Conservation (phyloP, 2,329 filamentous ascomycete species). For the Trichoderma guizhouense region DNA sequence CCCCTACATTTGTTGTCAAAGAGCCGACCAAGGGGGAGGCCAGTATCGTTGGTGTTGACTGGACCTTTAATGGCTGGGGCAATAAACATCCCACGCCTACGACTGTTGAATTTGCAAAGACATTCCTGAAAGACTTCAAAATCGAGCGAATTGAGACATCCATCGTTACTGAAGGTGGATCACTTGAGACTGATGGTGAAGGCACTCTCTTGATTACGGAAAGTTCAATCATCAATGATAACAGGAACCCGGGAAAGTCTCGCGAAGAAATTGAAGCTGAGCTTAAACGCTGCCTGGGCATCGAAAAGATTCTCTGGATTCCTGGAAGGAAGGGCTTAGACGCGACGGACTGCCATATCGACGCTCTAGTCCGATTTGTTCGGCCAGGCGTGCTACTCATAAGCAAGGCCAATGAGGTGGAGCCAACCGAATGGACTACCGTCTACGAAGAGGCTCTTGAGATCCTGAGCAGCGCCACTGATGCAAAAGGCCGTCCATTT, state of each 20-base stretch:
- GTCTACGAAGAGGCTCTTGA: conserved; percentile 27
- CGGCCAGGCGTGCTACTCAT: conserved; percentile 25
- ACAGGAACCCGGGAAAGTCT: conserved; percentile 26
- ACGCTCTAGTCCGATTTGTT: conserved; percentile 29
- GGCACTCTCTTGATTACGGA: conserved; percentile 30
- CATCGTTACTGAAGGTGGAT: conserved; percentile 27
- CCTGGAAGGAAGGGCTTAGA: conserved; percentile 25
- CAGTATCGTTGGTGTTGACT: conserved; percentile 22
- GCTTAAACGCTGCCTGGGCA: conserved; percentile 24
- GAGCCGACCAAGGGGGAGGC: neutral
- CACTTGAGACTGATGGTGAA: conserved; percentile 29
- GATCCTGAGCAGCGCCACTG: conserved; percentile 20
- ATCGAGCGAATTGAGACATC: conserved; percentile 4
- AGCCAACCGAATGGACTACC: conserved; percentile 4
- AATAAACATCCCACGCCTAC: conserved; percentile 21
- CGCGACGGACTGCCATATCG: conserved; percentile 30
- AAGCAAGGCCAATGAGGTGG: conserved; percentile 21
- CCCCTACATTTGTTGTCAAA: conserved; percentile 24
- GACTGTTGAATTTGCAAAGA: conserved; percentile 17
- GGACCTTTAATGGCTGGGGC: conserved; percentile 32
- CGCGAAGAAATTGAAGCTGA: conserved; percentile 24
- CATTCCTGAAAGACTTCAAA: neutral
- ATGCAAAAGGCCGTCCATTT: conserved; percentile 24
- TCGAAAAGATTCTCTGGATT: conserved; percentile 30
- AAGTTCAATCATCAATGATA: conserved; percentile 30